Evolutionary conservation across 1,284 basidiomycete genomes (phyloP).

Genomic region (Cystobasidiaceae sp.): DNA sequence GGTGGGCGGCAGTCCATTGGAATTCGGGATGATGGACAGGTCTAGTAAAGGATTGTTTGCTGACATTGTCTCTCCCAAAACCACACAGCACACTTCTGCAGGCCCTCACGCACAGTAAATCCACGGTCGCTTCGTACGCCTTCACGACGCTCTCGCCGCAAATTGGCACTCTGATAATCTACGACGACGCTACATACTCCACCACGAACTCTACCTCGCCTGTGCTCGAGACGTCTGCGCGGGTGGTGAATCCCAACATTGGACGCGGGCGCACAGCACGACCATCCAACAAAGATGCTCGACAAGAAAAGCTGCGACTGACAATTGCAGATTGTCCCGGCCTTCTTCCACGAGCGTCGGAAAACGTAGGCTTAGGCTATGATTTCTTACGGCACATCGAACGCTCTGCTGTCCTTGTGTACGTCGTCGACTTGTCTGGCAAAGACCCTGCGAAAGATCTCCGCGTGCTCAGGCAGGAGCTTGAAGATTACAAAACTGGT

Average conservation of each 20-base stretch:
- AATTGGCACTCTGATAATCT: constrained; percentile 78
- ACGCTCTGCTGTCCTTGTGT: constrained; percentile 79
- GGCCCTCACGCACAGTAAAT: constrained; percentile 79
- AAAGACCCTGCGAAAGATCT: constrained; percentile 72
- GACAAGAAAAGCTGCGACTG: constrained; percentile 59
- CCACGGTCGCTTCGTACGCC: constrained; percentile 82
- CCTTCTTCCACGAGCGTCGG: constrained; percentile 73
- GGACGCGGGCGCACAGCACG: background rate
- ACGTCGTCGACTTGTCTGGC: constrained; percentile 81
- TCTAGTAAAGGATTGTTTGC: background rate
- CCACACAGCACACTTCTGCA: constrained; percentile 66
- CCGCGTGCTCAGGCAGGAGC: constrained; percentile 64
- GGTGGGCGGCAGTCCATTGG: constrained; percentile 33
- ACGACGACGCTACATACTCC: constrained; percentile 66
- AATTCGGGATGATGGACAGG: too few species aligned
- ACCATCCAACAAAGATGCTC: constrained; percentile 19
- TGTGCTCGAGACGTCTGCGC: constrained; percentile 8
- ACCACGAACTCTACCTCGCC: constrained; percentile 25
- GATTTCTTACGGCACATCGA: constrained; percentile 91
- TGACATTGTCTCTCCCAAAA: too few species aligned
- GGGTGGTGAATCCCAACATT: constrained; percentile 44
- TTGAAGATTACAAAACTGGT: constrained; percentile 73
- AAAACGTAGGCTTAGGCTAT: constrained; percentile 88
- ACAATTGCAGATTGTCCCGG: constrained; percentile 98
- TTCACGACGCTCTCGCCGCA: constrained; percentile 96